Evolutionary conservation across 1,139 yeast species (phyloP).

Genomic region (Saccharomyces hybrid): DNA sequence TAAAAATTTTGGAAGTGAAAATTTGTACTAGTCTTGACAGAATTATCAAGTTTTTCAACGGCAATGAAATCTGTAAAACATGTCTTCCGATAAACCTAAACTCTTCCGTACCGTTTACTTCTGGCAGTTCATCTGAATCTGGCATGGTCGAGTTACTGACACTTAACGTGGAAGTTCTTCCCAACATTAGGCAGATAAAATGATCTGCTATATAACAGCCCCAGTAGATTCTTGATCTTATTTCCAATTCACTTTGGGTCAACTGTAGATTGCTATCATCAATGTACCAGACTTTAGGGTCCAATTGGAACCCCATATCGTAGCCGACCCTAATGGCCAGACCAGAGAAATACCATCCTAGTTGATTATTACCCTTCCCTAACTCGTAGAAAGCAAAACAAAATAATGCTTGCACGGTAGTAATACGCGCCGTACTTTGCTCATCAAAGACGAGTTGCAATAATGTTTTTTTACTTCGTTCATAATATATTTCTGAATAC

Average conservation of each 20-base stretch:
- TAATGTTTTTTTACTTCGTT: conserved; percentile 40
- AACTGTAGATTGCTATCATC: conserved; percentile 19
- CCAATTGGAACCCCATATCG: conserved; percentile 56
- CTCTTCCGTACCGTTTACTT: conserved; percentile 47
- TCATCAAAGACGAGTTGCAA: conserved; percentile 35
- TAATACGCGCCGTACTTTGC: conserved; percentile 29
- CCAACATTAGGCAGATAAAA: conserved; percentile 50
- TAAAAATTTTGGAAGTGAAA: conserved; percentile 35
- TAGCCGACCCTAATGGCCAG: conserved; percentile 59
- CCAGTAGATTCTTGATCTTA: conserved; percentile 58
- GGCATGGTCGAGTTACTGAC: conserved; percentile 54
- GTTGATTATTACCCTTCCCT: conserved; percentile 48
- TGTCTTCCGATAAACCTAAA: conserved; percentile 32
- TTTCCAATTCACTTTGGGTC: conserved; percentile 41
- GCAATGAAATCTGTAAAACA: conserved; percentile 38
- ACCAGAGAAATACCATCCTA: conserved; percentile 62
- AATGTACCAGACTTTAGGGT: conserved; percentile 50
- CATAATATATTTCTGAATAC: conserved; percentile 41
- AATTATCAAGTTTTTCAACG: conserved; percentile 43
- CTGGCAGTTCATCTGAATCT: conserved; percentile 55
- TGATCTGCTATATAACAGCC: conserved; percentile 62
- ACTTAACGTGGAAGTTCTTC: conserved; percentile 51
- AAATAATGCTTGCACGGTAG: conserved; percentile 43
- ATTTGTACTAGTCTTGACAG: conserved; percentile 51
- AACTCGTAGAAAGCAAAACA: conserved; percentile 52